phyloP scores from a whole-genome alignment of 192 early-diverging fungal genomes.

The Allomyces arbusculus region DNA sequence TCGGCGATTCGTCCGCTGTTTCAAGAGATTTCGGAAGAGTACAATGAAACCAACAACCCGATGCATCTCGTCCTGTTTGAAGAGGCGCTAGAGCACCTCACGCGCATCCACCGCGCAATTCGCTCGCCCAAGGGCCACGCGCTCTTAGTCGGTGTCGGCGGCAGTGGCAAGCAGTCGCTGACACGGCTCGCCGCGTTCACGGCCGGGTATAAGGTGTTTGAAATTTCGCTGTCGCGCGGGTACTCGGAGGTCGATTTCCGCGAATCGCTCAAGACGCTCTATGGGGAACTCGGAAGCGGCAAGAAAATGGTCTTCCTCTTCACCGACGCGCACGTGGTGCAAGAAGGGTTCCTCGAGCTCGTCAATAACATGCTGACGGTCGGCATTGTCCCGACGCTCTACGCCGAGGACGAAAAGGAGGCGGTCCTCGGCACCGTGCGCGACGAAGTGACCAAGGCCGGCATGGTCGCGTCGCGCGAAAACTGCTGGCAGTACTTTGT shows the following conservation, averaged over 20 bases:
- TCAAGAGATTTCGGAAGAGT: constrained; percentile 81
- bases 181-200: constrained; percentile 99
- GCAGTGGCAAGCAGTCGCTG: constrained; percentile 91
- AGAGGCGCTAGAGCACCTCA: constrained; percentile 89
- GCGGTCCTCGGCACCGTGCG: constrained; percentile 78
- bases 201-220: constrained; percentile 88
- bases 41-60: constrained; percentile 98
- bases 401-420: constrained; percentile 91
- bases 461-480: constrained; percentile 79
- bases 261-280: constrained; percentile 76
- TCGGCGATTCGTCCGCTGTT: constrained; percentile 49
- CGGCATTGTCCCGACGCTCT: constrained; percentile 92
- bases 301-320: constrained; percentile 96
- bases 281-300: constrained; percentile 77
- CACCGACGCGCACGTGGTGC: constrained; percentile 94
- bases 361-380: constrained; percentile 99
- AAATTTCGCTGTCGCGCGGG: constrained; percentile 89
- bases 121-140: constrained; percentile 94
- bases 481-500: constrained; percentile 97
- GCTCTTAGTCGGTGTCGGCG: constrained; percentile 92
- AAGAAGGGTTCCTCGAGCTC: constrained; percentile 91
- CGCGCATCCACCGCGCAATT: constrained; percentile 95
- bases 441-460: constrained; percentile 86
- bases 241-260: constrained; percentile 94
- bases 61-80: constrained; percentile 91